Evolutionary conservation across 1,284 basidiomycete species (phyloP), one percentile per base, ranked within the genome.

Genomic region (Ustilago xerochloae): DNA sequence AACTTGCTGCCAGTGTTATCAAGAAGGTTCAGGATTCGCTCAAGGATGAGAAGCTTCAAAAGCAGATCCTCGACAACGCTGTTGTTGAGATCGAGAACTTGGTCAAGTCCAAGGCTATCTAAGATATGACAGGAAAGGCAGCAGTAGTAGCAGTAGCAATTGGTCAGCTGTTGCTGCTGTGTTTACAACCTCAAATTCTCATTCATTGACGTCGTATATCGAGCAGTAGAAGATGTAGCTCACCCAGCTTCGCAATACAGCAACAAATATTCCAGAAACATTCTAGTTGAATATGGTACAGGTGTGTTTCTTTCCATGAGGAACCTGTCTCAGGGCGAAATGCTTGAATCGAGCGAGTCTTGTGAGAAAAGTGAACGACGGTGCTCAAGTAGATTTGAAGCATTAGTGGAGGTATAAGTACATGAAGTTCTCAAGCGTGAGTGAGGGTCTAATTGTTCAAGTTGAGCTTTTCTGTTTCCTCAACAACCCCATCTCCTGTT

Each of bases 41-140:
- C 77, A 88, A 89, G 85, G 94, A 98, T 81, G 92, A 95, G 84
- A 97, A 93, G 89, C 90, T 91, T 63, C 95, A 96, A 89, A 92
- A 90, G 86, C 93, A 97, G 62, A 91, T 99, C 82, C 88, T 99
- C 69, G 85, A 89, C 73, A 90, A 90, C 84, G 93, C 94, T 72
- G 88, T 99, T 70, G 87, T 89, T 55, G 94, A 98, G 87, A 90
- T 99, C 80, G 97, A 99, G 87, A 90, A 60, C 59, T 68, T 84
- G 32, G 82, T 81, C 72, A 84, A 84, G 81, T 70, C 63, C 79
- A 83, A 84, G 81, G 78, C 78, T 52, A 79, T 84, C 79, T 84
- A 80, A 80, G 38, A 24, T 8, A 50, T 15, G 22, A 30, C 26
- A 48, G 20, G 18, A 36, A 38, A 16, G 18, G 22, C 56, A 36